phyloP scores from a whole-genome alignment of 1,139 yeast genomes.

The Blastobotrys raffinosifermentans region DNA sequence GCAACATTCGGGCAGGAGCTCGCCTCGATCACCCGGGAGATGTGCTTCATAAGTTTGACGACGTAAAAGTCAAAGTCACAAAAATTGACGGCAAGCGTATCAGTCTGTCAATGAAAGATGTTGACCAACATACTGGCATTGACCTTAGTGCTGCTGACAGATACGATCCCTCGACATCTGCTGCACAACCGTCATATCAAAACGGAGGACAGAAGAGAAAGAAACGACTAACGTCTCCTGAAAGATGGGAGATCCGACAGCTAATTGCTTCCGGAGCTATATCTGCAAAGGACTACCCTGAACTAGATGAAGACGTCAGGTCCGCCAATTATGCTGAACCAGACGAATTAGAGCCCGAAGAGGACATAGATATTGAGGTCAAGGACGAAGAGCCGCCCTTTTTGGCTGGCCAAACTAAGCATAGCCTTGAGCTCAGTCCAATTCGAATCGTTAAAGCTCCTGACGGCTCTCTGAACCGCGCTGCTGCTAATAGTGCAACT shows the following conservation, averaged over 20 bases:
- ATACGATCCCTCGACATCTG: constrained; percentile 1
- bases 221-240: constrained; percentile 71
- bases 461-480: constrained; percentile 70
- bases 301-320: constrained; percentile 47
- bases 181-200: too few species aligned
- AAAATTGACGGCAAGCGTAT: constrained; percentile 45
- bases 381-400: constrained; percentile 67
- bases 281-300: constrained; percentile 66
- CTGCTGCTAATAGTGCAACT: constrained; percentile 72
- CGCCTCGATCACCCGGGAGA: constrained; percentile 57
- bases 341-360: constrained; percentile 41
- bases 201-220: constrained; percentile 16
- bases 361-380: constrained; percentile 67
- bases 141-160: constrained; percentile 25
- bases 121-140: constrained; percentile 65
- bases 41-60: constrained; percentile 49
- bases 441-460: constrained; percentile 60
- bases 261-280: constrained; percentile 75
- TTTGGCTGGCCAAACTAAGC: constrained; percentile 50
- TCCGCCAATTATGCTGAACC: constrained; percentile 28
- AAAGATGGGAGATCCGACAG: constrained; percentile 85
- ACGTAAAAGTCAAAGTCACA: constrained; percentile 58
- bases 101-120: constrained; percentile 63
- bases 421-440: constrained; percentile 44
- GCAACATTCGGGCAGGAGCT: constrained; percentile 47